Base-by-base conservation (phyloP, 441 rosid species). In the Gossypium davidsonii region DNA sequence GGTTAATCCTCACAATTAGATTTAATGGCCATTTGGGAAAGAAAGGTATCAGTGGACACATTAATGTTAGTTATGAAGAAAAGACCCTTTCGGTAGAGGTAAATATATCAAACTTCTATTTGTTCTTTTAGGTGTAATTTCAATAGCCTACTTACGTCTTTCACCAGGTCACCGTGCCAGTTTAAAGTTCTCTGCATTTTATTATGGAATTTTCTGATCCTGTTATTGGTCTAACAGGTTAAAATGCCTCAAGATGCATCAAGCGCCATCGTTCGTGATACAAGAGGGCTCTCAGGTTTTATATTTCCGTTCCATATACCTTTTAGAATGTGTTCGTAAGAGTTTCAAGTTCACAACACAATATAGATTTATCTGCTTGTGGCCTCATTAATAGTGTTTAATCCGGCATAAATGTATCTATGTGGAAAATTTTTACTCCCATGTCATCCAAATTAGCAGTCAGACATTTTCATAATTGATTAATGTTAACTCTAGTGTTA, bases 221-320 rank as follows among this genome's bases (percentile, higher is more conserved):
- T 15, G 14, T 28, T 14, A 67, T 76, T 21, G 64, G 42, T 65
- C 66, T 62, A 49, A 85, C 74, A 95, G 99, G 97, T 95, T 65
- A 91, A 87, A 82, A 95, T 93, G 97, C 99, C 99, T 67, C 99
- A 95, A 82, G 98, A 95, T 85, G 90, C 97, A 67, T 89, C 98
- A 66, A 85, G 84, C 79, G 81, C 78, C 77, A 61, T 75, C 8
- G 93, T 95, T 49, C 94, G 90, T 73, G 99, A 95, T 76, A 90
- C 97, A 37, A 90, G 91, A 81, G 99, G 97, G 63, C 96, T 95
- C 80, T 95, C 97, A 88, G 99, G 98, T 94, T 70, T 74, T 71
- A 74, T 77, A 31, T 46, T 14, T n/a, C 34, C 48, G 7, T 57
- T 62, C 31, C 64, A 52, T 64, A 37, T 64, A 31, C 14, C 62